Conservation (phyloP, 2,329 filamentous ascomycete species). For the Pseudopyricularia cyperi region DNA sequence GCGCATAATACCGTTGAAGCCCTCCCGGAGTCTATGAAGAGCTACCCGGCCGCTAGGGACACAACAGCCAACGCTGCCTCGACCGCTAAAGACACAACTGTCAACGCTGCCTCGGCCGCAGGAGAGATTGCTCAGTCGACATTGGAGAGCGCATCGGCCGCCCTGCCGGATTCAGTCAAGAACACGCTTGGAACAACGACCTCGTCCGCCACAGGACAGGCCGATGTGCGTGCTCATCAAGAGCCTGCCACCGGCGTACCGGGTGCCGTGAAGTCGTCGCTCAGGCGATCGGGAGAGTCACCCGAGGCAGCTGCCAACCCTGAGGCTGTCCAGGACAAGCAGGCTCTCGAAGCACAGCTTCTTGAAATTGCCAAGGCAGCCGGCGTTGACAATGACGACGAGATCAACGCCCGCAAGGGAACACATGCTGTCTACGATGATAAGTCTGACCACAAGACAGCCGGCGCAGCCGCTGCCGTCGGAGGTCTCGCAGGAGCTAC, state of each 20-base stretch:
- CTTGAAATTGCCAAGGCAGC: neutral
- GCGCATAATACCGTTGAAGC: neutral
- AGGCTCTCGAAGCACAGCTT: neutral
- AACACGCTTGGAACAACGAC: neutral
- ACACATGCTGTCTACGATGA: neutral
- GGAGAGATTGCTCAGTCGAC: neutral
- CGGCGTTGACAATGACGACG: neutral
- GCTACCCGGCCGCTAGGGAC: neutral
- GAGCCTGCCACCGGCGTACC: neutral
- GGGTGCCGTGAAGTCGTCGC: neutral
- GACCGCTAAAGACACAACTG: neutral
- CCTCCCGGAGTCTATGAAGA: neutral
- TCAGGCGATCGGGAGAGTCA: neutral
- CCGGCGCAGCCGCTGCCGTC: neutral
- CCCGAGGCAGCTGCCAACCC: conserved; percentile 1
- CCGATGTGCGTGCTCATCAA: neutral
- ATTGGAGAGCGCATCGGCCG: neutral
- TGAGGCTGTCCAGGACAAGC: neutral
- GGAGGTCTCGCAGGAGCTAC: neutral
- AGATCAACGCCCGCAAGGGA: neutral
- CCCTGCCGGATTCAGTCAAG: neutral
- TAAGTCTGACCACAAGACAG: neutral
- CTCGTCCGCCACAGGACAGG: neutral
- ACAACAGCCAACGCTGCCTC: neutral
- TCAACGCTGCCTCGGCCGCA: neutral